phyloP scores from a whole-genome alignment of 257 asterid genomes.

The Agastache rugosa region DNA sequence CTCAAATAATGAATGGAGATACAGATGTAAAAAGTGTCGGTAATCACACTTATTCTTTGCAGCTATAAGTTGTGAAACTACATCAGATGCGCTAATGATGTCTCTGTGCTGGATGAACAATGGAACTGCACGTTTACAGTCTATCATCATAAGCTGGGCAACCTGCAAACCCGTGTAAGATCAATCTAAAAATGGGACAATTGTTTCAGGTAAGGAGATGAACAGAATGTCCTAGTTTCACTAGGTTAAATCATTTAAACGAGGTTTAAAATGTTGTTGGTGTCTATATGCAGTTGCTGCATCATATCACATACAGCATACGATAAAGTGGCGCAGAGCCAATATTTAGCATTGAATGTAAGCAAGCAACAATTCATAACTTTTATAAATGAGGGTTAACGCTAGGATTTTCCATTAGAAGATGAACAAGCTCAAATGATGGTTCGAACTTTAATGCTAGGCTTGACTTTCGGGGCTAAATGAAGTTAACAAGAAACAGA shows the following conservation, averaged over 20 bases:
- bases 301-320: slow-evolving; percentile 20
- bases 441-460: background rate
- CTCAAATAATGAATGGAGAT: slow-evolving; percentile 81
- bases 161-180: slow-evolving; percentile 60
- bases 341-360: slow-evolving; percentile 1
- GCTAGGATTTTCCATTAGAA: background rate
- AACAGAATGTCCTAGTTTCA: slow-evolving; percentile 7
- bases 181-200: slow-evolving; percentile 26
- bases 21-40: slow-evolving; percentile 66
- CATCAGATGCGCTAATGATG: slow-evolving; percentile 75
- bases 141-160: slow-evolving; percentile 93
- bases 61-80: slow-evolving; percentile 80
- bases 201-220: background rate
- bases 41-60: slow-evolving; percentile 71
- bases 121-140: slow-evolving; percentile 78
- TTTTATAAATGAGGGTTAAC: slow-evolving; percentile 15
- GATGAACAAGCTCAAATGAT: slow-evolving; percentile 7
- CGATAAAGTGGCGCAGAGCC: slow-evolving; percentile 4
- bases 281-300: background rate
- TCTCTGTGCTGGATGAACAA: slow-evolving; percentile 77
- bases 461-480: slow-evolving; percentile 20
- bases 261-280: background rate
- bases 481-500: slow-evolving; percentile 10
- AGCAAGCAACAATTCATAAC: slow-evolving; percentile 27
- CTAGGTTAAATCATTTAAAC: background rate